Conservation (phyloP, 139 green algal genomes). For the Pleodorina starrii region DNA sequence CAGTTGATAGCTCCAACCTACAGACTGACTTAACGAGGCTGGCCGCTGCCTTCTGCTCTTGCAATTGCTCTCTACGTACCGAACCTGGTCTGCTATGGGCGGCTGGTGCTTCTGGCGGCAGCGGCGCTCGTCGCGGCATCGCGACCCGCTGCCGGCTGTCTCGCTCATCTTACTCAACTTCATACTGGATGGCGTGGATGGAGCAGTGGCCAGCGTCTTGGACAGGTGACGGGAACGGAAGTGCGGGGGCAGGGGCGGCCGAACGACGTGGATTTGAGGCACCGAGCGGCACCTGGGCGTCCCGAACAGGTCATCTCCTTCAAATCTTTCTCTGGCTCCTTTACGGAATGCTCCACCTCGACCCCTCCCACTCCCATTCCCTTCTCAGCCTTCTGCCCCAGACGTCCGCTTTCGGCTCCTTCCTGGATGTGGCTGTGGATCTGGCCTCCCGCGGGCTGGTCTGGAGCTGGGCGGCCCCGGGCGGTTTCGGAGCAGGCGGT, state of each 20-base stretch:
- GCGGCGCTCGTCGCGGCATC: neutral
- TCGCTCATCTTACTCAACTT: neutral
- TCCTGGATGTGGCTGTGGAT: conserved; percentile 73
- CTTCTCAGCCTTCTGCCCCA: neutral
- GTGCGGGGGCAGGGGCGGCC: no score
- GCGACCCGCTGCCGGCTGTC: neutral
- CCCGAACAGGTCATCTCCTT: no score
- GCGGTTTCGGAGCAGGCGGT: conserved; percentile 12
- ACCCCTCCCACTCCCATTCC: neutral
- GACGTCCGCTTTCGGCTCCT: conserved; percentile 68
- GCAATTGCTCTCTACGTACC: neutral
- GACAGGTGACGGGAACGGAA: conserved; percentile 35
- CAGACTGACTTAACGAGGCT: neutral
- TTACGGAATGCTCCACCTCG: neutral
- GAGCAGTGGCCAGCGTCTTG: conserved; percentile 5
- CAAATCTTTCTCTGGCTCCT: neutral
- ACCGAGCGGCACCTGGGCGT: no score
- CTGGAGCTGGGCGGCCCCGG: conserved; percentile 54
- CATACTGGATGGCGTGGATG: conserved; percentile 20
- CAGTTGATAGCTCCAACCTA: neutral
- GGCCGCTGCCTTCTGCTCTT: neutral
- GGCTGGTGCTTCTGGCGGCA: neutral
- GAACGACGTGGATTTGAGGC: no score
- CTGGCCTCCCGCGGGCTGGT: conserved; percentile 60
- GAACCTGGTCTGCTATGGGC: neutral